phyloP scores from a whole-genome alignment of 2,329 filamentous ascomycete genomes.

The Colletotrichum sojae region DNA sequence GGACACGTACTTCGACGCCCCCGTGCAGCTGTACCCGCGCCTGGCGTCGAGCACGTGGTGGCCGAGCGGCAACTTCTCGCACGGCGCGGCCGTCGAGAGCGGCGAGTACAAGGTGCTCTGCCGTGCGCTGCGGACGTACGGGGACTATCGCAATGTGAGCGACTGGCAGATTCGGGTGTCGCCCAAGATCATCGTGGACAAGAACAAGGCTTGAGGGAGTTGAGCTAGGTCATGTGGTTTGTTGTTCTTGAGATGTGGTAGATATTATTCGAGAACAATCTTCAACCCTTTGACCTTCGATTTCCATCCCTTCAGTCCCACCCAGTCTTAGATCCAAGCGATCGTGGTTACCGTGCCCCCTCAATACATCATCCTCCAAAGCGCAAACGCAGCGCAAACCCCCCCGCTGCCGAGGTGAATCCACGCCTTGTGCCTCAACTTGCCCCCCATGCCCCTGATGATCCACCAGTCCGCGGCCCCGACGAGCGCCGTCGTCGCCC shows the following conservation, averaged over 20 bases:
- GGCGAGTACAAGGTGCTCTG: conserved; percentile 48
- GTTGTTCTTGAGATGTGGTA: not conserved
- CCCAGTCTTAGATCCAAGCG: too few species aligned
- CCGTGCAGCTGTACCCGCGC: not conserved
- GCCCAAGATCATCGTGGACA: conserved; percentile 50
- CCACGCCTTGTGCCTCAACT: not conserved
- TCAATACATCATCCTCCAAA: conserved; percentile 29
- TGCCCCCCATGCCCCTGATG: conserved; percentile 5
- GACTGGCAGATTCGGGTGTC: conserved; percentile 64
- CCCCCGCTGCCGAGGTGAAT: conserved; percentile 13
- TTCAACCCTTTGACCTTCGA: too few species aligned
- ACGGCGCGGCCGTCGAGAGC: conserved; percentile 32
- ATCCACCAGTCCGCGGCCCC: conserved; percentile 32
- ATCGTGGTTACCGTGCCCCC: too few species aligned
- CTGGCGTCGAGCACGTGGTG: conserved; percentile 6
- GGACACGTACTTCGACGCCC: not conserved
- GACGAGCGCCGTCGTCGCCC: conserved; percentile 20
- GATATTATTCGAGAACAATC: too few species aligned
- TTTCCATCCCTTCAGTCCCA: too few species aligned
- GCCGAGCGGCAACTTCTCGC: conserved; percentile 14
- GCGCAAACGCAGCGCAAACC: conserved; percentile 4
- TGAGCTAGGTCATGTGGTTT: not conserved
- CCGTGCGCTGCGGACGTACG: conserved; percentile 65
- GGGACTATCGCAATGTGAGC: conserved; percentile 55
- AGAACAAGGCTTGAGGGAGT: conserved; percentile 48